A percentile compares a stretch with the other conserved stretches of the same genome.
Conservation (phyloP, 371 early-diverging fungal genomes). For the Rhizomucor miehei region DNA sequence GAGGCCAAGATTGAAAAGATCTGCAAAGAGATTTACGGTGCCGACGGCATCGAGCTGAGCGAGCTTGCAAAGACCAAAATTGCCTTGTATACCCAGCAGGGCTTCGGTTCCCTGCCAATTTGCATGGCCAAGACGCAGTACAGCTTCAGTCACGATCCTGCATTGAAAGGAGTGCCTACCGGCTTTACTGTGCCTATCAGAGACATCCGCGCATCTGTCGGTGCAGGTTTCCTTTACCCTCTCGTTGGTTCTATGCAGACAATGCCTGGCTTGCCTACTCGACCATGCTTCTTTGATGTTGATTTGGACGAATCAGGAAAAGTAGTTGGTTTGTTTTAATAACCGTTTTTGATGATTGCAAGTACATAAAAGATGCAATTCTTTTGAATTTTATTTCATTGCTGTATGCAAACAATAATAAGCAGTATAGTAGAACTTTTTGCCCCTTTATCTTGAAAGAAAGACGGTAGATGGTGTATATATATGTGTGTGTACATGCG, state of each 20-base stretch:
- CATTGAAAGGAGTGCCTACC: slow-evolving; percentile 88
- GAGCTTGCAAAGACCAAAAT: slow-evolving; percentile 82
- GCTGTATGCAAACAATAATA: too few relatives aligned
- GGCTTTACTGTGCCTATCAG: slow-evolving; percentile 93
- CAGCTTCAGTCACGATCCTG: slow-evolving; percentile 87
- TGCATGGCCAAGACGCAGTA: slow-evolving; percentile 99
- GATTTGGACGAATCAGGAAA: slow-evolving; percentile 90
- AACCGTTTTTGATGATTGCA: too few relatives aligned
- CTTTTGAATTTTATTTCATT: too few relatives aligned
- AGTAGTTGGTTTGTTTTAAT: slow-evolving; percentile 84
- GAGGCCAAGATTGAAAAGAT: slow-evolving; percentile 89
- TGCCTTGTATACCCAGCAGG: slow-evolving; percentile 77
- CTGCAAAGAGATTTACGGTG: slow-evolving; percentile 92
- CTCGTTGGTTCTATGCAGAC: slow-evolving; percentile 95
- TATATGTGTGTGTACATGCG: too few relatives aligned
- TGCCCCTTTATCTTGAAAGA: too few relatives aligned
- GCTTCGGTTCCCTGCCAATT: slow-evolving; percentile 84
- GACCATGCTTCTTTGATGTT: slow-evolving; percentile 96
- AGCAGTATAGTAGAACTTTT: too few relatives aligned
- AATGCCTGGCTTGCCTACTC: slow-evolving; percentile 98
- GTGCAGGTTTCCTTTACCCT: slow-evolving; percentile 97
- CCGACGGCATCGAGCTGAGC: slow-evolving; percentile 81
- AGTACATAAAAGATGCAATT: too few relatives aligned
- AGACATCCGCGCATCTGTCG: slow-evolving; percentile 81
- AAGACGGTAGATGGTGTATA: too few relatives aligned